phyloP scores from a whole-genome alignment of 257 asterid genomes.

The Primulina huaijiensis region DNA sequence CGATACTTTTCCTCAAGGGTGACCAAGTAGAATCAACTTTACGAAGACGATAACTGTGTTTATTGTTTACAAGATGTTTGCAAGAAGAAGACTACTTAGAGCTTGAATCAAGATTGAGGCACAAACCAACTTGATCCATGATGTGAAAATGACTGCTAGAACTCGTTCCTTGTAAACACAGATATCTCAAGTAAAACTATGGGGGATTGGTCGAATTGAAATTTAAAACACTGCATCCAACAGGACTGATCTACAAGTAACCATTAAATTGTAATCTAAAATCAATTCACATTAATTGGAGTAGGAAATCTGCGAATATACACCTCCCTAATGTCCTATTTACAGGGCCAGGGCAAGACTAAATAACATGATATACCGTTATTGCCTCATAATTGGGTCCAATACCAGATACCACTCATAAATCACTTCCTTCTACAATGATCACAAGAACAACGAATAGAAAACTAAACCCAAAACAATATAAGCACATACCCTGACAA shows the following conservation, averaged over 20 bases:
- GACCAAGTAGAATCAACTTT: background rate
- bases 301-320: background rate
- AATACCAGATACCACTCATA: background rate
- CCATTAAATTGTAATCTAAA: background rate
- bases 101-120: too few species aligned
- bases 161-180: too few species aligned
- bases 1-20: background rate
- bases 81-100: too few species aligned
- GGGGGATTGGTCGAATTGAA: too few species aligned
- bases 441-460: background rate
- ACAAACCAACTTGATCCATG: too few species aligned
- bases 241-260: background rate
- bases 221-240: too few species aligned
- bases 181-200: too few species aligned
- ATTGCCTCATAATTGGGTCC: background rate
- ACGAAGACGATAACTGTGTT: too few species aligned
- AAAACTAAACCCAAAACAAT: background rate
- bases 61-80: too few species aligned
- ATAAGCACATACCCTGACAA: slow-evolving; percentile 63
- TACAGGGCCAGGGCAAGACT: background rate
- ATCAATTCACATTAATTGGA: too few species aligned
- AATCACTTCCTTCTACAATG: background rate
- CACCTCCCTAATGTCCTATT: background rate
- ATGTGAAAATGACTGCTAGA: too few species aligned
- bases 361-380: background rate